Conservation (phyloP, 176 grass and related monocot species). For the Luzula sylvatica region DNA sequence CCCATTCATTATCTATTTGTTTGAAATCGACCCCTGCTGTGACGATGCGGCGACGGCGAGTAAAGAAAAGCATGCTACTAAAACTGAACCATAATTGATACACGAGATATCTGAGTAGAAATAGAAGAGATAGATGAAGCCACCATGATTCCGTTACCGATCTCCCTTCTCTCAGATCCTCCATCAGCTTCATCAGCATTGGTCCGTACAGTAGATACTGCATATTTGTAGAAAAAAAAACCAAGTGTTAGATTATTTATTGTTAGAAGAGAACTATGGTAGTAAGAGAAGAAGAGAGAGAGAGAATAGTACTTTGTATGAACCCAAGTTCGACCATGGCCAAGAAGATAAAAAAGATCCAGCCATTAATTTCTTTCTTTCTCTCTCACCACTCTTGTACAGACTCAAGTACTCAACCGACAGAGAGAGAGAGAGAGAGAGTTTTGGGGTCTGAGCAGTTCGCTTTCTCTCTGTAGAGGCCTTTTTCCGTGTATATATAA, state of each 20-base stretch:
- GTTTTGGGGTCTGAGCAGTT: too few relatives aligned
- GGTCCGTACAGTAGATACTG: conserved; percentile 86
- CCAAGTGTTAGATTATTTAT: neutral
- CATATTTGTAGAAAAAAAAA: conserved; percentile 7
- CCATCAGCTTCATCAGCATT: conserved; percentile 33
- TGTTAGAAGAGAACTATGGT: neutral
- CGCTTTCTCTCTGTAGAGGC: conserved; percentile 6
- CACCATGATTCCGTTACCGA: conserved; percentile 39
- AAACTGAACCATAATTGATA: conserved; percentile 74
- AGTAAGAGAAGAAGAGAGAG: neutral
- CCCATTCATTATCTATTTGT: conserved; percentile 76
- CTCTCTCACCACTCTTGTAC: neutral
- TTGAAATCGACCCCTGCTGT: conserved; percentile 53
- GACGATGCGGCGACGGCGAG: conserved; percentile 61
- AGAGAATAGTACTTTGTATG: conserved; percentile 45
- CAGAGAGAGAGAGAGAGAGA: neutral
- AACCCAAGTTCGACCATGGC: conserved; percentile 67
- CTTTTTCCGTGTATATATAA: too few relatives aligned
- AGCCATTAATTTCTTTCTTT: conserved; percentile 19
- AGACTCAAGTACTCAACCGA: too few relatives aligned
- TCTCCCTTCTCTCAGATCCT: conserved; percentile 34
- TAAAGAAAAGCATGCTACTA: conserved; percentile 84
- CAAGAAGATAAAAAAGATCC: conserved; percentile 53
- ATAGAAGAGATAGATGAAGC: conserved; percentile 54
- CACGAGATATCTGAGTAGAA: conserved; percentile 39